Evolutionary conservation across 2,329 filamentous ascomycete species (phyloP), one percentile per base, ranked within the genome.

Genomic region (Talaromyces marneffei): DNA sequence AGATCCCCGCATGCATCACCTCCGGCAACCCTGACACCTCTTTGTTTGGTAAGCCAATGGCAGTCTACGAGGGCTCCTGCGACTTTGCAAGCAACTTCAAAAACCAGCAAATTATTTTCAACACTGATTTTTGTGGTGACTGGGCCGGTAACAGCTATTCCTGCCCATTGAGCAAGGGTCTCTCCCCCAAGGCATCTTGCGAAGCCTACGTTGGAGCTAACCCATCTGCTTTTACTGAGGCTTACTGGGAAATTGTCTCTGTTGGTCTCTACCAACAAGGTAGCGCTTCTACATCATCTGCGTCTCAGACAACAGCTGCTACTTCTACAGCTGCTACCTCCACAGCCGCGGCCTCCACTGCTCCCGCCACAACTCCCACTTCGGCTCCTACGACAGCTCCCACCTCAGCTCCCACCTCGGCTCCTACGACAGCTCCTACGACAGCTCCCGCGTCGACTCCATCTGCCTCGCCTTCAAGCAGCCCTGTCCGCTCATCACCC

Each of bases 171-270:
- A 75, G 77, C 78, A 12, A 77, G 80, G 54, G 80, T 83, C 68
- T 87, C 83, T 12, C 67, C 75, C 56, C 87, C 82, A 10, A 94
- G 89, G 77, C 74, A 40, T 74, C 72, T 66, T 96, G 92, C 77
- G 74, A 86, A 39, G 84, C 85, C 33, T 96, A 85, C 72, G 92
- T 96, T 27, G 81, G 81, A 48, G 76, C 81, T 65, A 88, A 93
- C 73, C 89, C 91, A 0, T 70, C 75, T 8, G 87, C 80, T 25
- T 96, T 93, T 73, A 74, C 78, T 55, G 81, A 94, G 40, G 84
- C 89, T 1, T 95, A 88, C 78, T 96, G 91, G 89, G 78, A 86
- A 63, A 83, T 96, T 75, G 89, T 88, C 72, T 86, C 82, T 23
- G 78, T 92, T 71, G 86, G 85, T 75, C 82, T 91, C n/a, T 92